Conservation (phyloP, 176 grass and related monocot genomes). For the Oryza punctata region DNA sequence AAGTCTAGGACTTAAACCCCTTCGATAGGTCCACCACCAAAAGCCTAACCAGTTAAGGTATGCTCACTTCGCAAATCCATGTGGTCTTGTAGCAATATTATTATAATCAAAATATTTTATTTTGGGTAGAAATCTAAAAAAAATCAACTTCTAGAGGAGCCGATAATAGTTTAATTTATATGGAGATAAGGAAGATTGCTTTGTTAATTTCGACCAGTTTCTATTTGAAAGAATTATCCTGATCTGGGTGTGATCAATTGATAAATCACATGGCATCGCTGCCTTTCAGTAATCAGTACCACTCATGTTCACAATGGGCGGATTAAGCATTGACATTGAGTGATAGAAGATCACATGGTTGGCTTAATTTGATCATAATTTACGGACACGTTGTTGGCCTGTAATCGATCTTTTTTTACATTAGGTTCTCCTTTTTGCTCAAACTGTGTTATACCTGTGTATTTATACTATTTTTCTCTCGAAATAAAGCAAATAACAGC, state of each 20-base stretch:
- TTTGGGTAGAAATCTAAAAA: neutral
- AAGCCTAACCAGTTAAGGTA: too few species aligned
- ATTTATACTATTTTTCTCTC: too few species aligned
- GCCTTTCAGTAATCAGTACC: too few species aligned
- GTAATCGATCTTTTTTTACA: neutral
- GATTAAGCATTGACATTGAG: neutral
- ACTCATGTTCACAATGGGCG: neutral
- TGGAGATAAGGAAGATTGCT: neutral
- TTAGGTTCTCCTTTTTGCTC: neutral
- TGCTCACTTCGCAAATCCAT: too few species aligned
- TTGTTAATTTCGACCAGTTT: neutral
- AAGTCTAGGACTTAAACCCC: too few species aligned
- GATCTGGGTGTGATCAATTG: too few species aligned
- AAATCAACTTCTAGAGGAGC: neutral
- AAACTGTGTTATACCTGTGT: neutral
- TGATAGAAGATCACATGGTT: neutral
- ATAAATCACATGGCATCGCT: neutral
- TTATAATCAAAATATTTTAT: neutral
- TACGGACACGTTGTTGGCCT: neutral
- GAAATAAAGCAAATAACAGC: too few species aligned
- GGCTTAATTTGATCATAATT: neutral
- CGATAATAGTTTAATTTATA: neutral
- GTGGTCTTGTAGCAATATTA: too few species aligned
- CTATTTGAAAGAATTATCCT: neutral
- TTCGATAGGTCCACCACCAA: too few species aligned